A percentile compares a stretch with the other conserved stretches of the same genome.
Conservation (phyloP, 1,139 yeast genomes). For the Lizanozyma gosingica region DNA sequence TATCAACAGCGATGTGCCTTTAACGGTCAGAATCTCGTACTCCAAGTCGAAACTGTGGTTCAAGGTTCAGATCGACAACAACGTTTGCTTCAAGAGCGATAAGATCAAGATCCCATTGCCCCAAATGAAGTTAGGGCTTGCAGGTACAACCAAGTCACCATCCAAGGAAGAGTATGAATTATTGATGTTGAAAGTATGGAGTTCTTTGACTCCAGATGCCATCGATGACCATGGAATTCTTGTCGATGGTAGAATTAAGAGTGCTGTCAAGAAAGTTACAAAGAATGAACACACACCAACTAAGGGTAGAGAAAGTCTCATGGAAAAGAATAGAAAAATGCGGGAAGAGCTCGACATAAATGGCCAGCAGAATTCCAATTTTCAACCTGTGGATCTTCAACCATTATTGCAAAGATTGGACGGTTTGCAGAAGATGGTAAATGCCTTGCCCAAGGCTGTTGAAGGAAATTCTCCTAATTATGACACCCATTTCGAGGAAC, state of each 20-base stretch:
- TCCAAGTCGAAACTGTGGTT: conserved; percentile 32
- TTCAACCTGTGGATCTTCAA: conserved; percentile 1
- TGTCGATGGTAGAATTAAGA: conserved; percentile 28
- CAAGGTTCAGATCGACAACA: conserved; percentile 62
- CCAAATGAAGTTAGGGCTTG: conserved; percentile 31
- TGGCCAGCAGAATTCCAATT: conserved; percentile 1
- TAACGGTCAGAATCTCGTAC: conserved; percentile 56
- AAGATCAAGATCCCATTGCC: conserved; percentile 30
- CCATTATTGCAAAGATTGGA: background rate
- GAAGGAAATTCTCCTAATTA: conserved; percentile 1
- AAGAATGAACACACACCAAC: conserved; percentile 14
- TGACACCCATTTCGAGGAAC: conserved; percentile 3
- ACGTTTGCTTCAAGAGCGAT: conserved; percentile 59
- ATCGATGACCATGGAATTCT: conserved; percentile 49
- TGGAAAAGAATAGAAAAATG: conserved; percentile 26
- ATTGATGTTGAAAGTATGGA: conserved; percentile 45
- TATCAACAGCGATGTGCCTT: conserved; percentile 62
- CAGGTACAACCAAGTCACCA: conserved; percentile 39
- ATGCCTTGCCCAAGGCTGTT: background rate
- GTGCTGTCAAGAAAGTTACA: background rate
- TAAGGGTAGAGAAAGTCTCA: conserved; percentile 24
- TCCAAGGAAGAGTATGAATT: conserved; percentile 54
- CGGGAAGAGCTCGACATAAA: conserved; percentile 14
- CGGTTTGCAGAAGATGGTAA: background rate
- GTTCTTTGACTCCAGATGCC: conserved; percentile 45